These are phyloP conservation scores for Calonectria pauciramosa DNA, from an alignment of 2,329 filamentous ascomycete genomes.

Conservation along the genomic window DNA sequence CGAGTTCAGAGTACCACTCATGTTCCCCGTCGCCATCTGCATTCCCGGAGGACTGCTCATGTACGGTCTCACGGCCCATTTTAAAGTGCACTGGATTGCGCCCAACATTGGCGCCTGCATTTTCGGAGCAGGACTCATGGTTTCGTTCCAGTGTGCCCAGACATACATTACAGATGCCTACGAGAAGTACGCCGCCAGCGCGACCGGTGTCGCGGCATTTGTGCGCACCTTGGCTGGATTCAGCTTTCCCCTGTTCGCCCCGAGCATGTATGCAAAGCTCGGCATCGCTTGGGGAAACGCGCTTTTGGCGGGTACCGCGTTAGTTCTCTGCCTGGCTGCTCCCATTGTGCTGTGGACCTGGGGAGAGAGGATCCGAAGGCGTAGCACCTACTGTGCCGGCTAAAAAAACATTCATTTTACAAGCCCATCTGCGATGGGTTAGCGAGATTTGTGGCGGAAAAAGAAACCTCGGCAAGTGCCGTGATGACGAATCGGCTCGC, in stretches of 20 bases:
- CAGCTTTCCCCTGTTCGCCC: conserved; percentile 70
- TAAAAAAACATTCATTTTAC: not conserved
- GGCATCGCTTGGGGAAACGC: conserved; percentile 62
- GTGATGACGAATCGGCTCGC: not conserved
- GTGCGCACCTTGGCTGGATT: conserved; percentile 69
- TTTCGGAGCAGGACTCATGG: conserved; percentile 64
- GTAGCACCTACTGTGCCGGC: conserved; percentile 34
- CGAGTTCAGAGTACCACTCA: conserved; percentile 52
- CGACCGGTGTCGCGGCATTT: conserved; percentile 67
- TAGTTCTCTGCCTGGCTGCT: conserved; percentile 35
- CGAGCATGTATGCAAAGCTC: conserved; percentile 54
- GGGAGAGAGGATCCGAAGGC: conserved; percentile 38
- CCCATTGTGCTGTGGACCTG: conserved; percentile 37
- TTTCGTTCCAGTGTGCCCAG: conserved; percentile 70
- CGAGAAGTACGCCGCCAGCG: conserved; percentile 52
- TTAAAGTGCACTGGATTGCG: conserved; percentile 62
- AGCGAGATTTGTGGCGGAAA: not conserved
- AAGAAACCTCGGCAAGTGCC: not conserved
- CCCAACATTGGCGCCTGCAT: conserved; percentile 69
- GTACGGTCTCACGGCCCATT: conserved; percentile 62
- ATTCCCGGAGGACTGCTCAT: conserved; percentile 64
- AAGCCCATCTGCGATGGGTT: not conserved
- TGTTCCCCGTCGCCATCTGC: conserved; percentile 53
- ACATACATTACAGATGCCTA: conserved; percentile 71
- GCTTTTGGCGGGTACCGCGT: conserved; percentile 48